Evolutionary conservation across 2,329 filamentous ascomycete genomes (phyloP).

Genomic region (Fusarium armeniacum): DNA sequence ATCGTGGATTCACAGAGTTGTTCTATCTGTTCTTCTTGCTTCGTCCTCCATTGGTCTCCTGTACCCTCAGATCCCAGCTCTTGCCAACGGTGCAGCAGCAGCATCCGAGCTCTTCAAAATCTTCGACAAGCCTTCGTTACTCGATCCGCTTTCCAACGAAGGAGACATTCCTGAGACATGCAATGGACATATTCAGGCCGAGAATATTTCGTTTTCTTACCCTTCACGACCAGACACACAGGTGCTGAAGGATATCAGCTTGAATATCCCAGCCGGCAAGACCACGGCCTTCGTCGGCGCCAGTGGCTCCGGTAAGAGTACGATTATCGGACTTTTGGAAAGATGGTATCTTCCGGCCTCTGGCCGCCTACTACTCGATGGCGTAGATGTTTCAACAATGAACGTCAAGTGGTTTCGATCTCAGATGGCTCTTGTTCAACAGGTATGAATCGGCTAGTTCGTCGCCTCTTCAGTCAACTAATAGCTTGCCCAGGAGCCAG

Average conservation of each 20-base stretch:
- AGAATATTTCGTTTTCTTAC: constrained; percentile 75
- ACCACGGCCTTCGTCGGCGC: constrained; percentile 79
- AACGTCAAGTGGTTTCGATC: constrained; percentile 63
- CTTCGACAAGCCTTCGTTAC: constrained; percentile 29
- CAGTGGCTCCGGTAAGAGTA: constrained; percentile 78
- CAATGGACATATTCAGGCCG: constrained; percentile 63
- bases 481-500: constrained; percentile 36
- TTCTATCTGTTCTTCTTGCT: constrained; percentile 36
- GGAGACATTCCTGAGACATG: constrained; percentile 9
- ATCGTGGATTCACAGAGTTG: neutral
- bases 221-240: constrained; percentile 70
- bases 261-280: constrained; percentile 70
- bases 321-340: constrained; percentile 75
- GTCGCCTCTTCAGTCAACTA: neutral
- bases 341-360: constrained; percentile 68
- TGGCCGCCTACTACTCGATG: constrained; percentile 58
- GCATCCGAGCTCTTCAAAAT: constrained; percentile 34
- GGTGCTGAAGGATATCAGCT: constrained; percentile 67
- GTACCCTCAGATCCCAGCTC: constrained; percentile 32
- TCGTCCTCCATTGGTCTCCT: constrained; percentile 24
- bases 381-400: constrained; percentile 55
- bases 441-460: constrained; percentile 1
- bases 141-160: constrained; percentile 25
- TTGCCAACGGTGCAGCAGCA: constrained; percentile 34
- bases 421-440: constrained; percentile 60